phyloP scores from a whole-genome alignment of 352 stramenopile species.

The Pythium coloratum region DNA sequence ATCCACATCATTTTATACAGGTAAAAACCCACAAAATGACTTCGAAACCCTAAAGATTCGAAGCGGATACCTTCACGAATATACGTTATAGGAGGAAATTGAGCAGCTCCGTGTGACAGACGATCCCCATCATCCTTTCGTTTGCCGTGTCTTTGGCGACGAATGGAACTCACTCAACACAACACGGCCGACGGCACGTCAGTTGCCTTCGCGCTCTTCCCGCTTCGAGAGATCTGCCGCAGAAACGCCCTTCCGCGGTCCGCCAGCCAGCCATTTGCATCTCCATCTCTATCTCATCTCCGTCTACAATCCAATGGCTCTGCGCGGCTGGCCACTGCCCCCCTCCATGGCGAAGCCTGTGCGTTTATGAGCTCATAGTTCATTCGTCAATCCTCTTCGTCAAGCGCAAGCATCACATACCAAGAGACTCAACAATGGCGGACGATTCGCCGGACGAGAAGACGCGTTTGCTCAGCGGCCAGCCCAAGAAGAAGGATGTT shows the following conservation, averaged over 20 bases:
- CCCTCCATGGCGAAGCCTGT: no score
- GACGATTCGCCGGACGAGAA: slow-evolving; percentile 20
- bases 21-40: background rate
- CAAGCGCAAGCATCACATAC: background rate
- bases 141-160: background rate
- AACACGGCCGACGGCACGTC: no score
- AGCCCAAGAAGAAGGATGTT: background rate
- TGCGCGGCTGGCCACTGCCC: background rate
- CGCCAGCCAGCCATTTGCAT: background rate
- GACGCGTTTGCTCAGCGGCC: slow-evolving; percentile 20
- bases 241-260: background rate
- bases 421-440: slow-evolving; percentile 10
- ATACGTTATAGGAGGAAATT: background rate
- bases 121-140: background rate
- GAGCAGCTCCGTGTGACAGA: background rate
- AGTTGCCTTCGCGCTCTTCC: background rate
- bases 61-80: background rate
- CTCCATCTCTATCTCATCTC: background rate
- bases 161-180: background rate
- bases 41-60: background rate
- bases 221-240: background rate
- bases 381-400: slow-evolving; percentile 18
- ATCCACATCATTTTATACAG: background rate
- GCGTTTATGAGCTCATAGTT: background rate
- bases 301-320: background rate